These are phyloP conservation scores for Ilyonectria sp. DNA, from an alignment of 2,329 filamentous ascomycete genomes.

Conservation along the genomic window DNA sequence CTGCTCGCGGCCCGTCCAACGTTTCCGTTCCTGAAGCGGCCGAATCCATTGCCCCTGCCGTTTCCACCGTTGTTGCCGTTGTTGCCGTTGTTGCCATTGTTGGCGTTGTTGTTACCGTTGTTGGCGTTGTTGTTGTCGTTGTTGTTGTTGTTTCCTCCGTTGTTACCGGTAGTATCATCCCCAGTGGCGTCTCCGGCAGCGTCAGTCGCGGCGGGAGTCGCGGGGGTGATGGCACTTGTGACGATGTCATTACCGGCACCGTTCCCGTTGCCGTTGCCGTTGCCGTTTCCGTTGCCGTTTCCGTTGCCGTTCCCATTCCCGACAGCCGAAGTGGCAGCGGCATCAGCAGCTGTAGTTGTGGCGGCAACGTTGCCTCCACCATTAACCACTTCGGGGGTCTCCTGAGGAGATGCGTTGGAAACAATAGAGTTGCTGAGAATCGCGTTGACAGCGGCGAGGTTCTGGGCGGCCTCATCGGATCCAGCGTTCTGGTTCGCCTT, in stretches of 20 bases:
- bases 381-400: conserved; percentile 51
- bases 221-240: conserved; percentile 23
- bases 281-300: background rate
- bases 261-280: background rate
- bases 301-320: background rate
- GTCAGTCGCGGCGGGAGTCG: conserved; percentile 1
- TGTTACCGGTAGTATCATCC: conserved; percentile 19
- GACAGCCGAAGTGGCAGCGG: conserved; percentile 2
- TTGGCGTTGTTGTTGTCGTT: conserved; percentile 18
- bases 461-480: conserved; percentile 44
- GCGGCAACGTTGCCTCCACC: background rate
- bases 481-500: conserved; percentile 61
- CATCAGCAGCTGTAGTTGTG: conserved; percentile 6
- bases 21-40: conserved; percentile 14
- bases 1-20: conserved; percentile 8
- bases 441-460: conserved; percentile 57
- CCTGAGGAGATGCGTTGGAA: conserved; percentile 49
- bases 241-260: conserved; percentile 8
- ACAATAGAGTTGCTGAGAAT: conserved; percentile 51
- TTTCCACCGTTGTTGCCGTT: conserved; percentile 5
- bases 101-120: background rate
- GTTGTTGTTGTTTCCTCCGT: conserved; percentile 20
- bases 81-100: conserved; percentile 13
- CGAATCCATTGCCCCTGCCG: conserved; percentile 19
- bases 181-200: background rate